These are phyloP conservation scores for Artemisia argyi DNA, from an alignment of 129 eudicot genomes.

Conservation along the genomic window DNA sequence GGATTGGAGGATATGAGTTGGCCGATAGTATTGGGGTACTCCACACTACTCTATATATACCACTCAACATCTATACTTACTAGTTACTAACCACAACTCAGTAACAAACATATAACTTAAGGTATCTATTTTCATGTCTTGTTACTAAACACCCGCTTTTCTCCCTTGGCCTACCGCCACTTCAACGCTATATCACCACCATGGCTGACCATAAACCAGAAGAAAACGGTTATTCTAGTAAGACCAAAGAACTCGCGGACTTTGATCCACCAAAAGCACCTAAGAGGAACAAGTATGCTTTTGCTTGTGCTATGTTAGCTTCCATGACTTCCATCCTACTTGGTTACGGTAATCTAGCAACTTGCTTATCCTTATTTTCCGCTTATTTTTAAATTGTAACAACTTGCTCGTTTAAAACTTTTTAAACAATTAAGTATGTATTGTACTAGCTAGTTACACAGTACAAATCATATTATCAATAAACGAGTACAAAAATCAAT, in stretches of 20 bases:
- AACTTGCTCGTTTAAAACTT: neutral
- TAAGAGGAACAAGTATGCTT: conserved; percentile 59
- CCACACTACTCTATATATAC: conserved; percentile 37
- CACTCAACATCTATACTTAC: conserved; percentile 26
- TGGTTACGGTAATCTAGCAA: conserved; percentile 68
- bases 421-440: neutral
- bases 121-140: conserved; percentile 22
- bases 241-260: conserved; percentile 23
- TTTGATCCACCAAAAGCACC: conserved; percentile 49
- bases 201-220: conserved; percentile 37
- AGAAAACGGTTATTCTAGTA: neutral
- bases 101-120: neutral
- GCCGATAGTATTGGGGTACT: conserved; percentile 8
- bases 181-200: neutral
- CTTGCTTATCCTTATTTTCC: no score
- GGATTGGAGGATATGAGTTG: conserved; percentile 24
- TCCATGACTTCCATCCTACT: conserved; percentile 73
- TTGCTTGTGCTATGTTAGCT: conserved; percentile 59
- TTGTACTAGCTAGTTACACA: neutral
- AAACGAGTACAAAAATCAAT: no score
- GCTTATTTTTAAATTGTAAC: no score
- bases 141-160: neutral
- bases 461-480: neutral
- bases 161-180: neutral
- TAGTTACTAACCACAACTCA: conserved; percentile 9